Evolutionary conservation across 2,329 filamentous ascomycete genomes (phyloP), one percentile per base, ranked within the genome.

Genomic region (Parafenestella ontariensis): DNA sequence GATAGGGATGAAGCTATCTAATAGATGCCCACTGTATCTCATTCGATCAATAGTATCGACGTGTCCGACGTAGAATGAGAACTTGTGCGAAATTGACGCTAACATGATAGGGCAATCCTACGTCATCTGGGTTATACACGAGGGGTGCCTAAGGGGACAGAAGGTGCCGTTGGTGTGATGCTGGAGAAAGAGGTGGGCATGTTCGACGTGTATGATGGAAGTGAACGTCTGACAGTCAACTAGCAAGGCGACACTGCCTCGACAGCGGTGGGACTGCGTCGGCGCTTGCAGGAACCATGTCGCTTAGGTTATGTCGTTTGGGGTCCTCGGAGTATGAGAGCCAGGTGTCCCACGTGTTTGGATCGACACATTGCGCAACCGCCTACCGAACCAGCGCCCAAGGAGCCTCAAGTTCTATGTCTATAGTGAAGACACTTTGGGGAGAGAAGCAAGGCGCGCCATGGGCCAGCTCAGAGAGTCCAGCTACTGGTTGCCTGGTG

Each of bases 231-330:
- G 31, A 34, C 8, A n/a, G 31, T 17, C 31, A 34, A 34, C 5
- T 11, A 34, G 13, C 3, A 17, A 34, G 13, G 31, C 31, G 13
- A 5, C 31, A 17, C 31, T 34, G 31, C 31, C 13, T 34, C 5
- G 15, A 34, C 17, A 26, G 26, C 37, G 36, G n/a, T 21, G 13
- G 21, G 41, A 50, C 33, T 28, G 31, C 42, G 40, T 37, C 41
- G 31, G 31, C 31, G 17, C 17, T 28, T 45, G 48, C 48, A 46
- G 41, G 33, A 46, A 50, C 40, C 48, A 44, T 21, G 28, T 50
- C 48, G 48, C 40, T 50, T 45, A 34, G 28, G 31, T n/a, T 17
- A 13, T 13, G 31, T 34, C 5, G 31, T 13, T 34, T 34, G n/a
- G 4, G 31, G 15, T 34, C 13, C 3, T 34, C 31, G 31, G 31